These are phyloP conservation scores for Hypoxylon sp. DNA, from an alignment of 2,329 filamentous ascomycete genomes.

Conservation along the genomic window DNA sequence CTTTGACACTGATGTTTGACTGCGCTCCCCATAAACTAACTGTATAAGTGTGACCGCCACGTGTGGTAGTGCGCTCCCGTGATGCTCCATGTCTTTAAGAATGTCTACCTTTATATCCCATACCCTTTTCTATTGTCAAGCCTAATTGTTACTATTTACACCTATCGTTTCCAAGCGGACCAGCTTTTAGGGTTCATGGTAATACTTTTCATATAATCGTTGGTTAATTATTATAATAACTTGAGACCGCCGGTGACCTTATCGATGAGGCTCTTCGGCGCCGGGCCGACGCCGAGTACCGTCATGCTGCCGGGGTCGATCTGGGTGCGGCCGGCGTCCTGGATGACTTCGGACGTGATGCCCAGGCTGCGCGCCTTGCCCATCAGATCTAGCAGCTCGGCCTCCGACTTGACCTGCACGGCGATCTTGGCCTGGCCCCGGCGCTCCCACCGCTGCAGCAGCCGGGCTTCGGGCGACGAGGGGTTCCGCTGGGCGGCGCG, in stretches of 20 bases:
- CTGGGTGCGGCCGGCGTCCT: conserved; percentile 96
- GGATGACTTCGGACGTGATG: conserved; percentile 88
- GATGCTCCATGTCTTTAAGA: background rate
- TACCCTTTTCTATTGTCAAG: background rate
- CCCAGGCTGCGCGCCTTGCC: conserved; percentile 85
- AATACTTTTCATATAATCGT: too few relatives aligned
- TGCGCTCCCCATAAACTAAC: background rate
- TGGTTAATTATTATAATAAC: conserved; percentile 40
- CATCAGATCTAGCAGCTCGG: conserved; percentile 79
- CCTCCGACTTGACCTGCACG: conserved; percentile 86
- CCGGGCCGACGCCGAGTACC: conserved; percentile 85
- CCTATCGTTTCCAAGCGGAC: background rate
- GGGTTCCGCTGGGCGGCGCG: conserved; percentile 63
- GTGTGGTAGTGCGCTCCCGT: background rate
- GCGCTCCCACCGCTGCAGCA: conserved; percentile 87
- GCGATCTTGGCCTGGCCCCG: conserved; percentile 94
- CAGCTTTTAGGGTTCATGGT: background rate
- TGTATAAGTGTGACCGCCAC: background rate
- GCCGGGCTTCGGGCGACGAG: conserved; percentile 65
- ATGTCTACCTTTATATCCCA: background rate
- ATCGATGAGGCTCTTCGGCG: conserved; percentile 88
- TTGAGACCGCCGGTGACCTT: conserved; percentile 64
- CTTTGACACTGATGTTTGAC: background rate
- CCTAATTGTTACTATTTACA: background rate
- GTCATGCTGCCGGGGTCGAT: conserved; percentile 94